phyloP scores from a whole-genome alignment of 345 rosid species.

The Nephelium lappaceum region DNA sequence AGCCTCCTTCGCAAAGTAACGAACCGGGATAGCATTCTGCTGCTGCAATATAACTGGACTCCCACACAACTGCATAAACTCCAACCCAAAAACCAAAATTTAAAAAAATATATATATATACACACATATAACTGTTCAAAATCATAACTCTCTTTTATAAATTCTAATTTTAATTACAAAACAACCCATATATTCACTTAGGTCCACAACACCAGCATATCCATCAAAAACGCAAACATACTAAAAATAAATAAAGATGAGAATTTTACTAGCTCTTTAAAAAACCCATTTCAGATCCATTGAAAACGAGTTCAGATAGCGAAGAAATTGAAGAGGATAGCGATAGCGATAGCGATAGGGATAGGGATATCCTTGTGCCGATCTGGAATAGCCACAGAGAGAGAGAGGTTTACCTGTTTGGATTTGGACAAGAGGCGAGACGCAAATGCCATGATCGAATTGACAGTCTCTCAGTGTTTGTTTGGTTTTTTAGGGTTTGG shows the following conservation, averaged over 20 bases:
- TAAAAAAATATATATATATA: background rate
- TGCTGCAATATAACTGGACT: conserved; percentile 48
- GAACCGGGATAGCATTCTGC: conserved; percentile 57
- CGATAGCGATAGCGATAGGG: background rate
- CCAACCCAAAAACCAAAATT: background rate
- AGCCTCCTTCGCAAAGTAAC: conserved; percentile 76
- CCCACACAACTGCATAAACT: conserved; percentile 57
- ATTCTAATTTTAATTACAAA: background rate
- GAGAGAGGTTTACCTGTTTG: conserved; percentile 56
- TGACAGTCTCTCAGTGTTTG: conserved; percentile 1
- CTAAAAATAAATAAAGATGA: background rate
- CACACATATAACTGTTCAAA: background rate
- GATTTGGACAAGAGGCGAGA: conserved; percentile 75
- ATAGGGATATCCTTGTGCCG: conserved; percentile 11
- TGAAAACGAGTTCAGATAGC: background rate
- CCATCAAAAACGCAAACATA: background rate
- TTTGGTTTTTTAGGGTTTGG: conserved; percentile 18
- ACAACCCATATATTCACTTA: background rate
- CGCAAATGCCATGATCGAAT: conserved; percentile 62
- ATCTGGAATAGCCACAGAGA: conserved; percentile 7
- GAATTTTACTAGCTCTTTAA: background rate
- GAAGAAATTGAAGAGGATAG: background rate
- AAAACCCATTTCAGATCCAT: conserved; percentile 17
- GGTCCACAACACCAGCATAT: background rate
- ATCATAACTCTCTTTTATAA: background rate